Evolutionary conservation across 1,139 yeast genomes (phyloP).

Genomic region (Casaregolazyma lundiana): DNA sequence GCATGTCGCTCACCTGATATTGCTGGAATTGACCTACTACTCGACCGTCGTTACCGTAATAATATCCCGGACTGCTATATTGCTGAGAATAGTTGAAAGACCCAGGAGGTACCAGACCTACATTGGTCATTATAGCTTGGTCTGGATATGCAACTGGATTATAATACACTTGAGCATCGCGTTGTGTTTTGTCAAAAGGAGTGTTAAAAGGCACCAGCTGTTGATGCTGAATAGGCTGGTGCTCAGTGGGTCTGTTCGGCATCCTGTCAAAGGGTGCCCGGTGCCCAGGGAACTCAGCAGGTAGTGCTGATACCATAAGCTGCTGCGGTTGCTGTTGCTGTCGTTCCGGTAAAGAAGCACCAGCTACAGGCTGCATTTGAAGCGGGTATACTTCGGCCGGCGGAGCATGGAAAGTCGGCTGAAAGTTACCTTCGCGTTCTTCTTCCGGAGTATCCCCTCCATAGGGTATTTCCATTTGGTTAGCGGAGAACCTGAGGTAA

Average conservation of each 20-base stretch:
- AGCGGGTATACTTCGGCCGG: not conserved
- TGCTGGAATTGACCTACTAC: not conserved
- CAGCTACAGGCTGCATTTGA: not conserved
- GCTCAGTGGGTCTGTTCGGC: not conserved
- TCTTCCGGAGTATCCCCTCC: not conserved
- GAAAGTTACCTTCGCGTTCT: not conserved
- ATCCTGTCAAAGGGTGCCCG: not conserved
- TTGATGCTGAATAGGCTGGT: not conserved
- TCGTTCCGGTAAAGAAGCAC: not conserved
- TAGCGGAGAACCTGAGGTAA: not conserved
- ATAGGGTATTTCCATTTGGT: constrained; percentile 1
- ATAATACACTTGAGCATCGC: not conserved
- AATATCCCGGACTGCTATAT: not conserved
- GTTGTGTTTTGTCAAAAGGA: not conserved
- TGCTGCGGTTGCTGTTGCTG: constrained; percentile 6
- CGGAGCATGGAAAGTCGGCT: not conserved
- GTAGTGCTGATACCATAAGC: constrained; percentile 1
- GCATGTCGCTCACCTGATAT: not conserved
- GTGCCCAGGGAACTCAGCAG: not conserved
- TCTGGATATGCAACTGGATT: constrained; percentile 1
- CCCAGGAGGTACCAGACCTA: not conserved
- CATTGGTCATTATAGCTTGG: not conserved
- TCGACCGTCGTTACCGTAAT: not conserved
- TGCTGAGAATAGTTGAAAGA: not conserved
- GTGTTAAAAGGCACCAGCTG: not conserved